Conservation (phyloP, 129 eudicot genomes). For the Daucus carota region DNA sequence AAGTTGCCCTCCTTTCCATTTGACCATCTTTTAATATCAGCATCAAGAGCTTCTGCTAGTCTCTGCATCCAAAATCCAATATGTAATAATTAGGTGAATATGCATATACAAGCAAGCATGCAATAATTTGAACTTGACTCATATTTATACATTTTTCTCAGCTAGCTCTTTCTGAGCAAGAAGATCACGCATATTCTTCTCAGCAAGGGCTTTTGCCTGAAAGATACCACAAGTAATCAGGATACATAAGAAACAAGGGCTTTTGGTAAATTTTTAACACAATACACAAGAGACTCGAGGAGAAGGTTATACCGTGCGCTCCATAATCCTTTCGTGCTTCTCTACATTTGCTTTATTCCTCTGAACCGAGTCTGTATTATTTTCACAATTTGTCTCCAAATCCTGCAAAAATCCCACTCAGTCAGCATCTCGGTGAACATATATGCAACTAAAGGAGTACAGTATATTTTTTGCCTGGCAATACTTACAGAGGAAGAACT, state of each 20-base stretch:
- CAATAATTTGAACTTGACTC: slow-evolving; percentile 7
- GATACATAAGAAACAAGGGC: neutral
- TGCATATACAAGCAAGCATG: slow-evolving; percentile 7
- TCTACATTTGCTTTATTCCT: slow-evolving; percentile 79
- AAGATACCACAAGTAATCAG: slow-evolving; percentile 18
- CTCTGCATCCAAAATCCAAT: slow-evolving; percentile 52
- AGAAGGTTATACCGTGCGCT: slow-evolving; percentile 59
- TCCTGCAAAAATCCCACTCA: slow-evolving; percentile 43
- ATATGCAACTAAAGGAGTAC: neutral
- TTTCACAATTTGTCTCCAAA: slow-evolving; percentile 33
- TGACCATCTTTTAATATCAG: slow-evolving; percentile 96
- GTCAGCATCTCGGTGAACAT: neutral
- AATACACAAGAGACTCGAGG: neutral
- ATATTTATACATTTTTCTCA: slow-evolving; percentile 65
- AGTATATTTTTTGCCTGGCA: neutral
- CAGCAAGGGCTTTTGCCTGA: slow-evolving; percentile 96
- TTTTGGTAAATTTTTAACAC: too few species aligned
- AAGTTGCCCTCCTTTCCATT: slow-evolving; percentile 91
- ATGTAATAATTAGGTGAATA: slow-evolving; percentile 14
- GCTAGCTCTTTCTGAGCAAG: slow-evolving; percentile 88
- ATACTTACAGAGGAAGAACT: slow-evolving; percentile 56
- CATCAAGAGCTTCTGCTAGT: slow-evolving; percentile 71
- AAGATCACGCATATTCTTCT: slow-evolving; percentile 88
- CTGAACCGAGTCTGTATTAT: slow-evolving; percentile 48
- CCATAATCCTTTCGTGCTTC: slow-evolving; percentile 85